Percentiles rank a stretch among this genome's conserved stretches.
Conservation (phyloP, 1,284 basidiomycete species). For the Cystobasidium pallidum region DNA sequence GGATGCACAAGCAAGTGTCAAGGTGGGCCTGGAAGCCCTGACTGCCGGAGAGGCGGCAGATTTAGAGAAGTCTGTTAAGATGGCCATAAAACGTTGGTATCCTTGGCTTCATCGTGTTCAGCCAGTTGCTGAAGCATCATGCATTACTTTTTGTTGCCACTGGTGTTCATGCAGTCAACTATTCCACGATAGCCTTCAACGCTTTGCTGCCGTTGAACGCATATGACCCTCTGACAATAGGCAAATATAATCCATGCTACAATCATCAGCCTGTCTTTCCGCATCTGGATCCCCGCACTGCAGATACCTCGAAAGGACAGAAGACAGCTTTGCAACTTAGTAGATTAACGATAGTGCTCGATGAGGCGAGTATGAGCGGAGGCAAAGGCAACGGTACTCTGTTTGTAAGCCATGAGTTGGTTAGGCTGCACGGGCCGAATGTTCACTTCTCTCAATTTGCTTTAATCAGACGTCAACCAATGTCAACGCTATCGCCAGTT, state of each 20-base stretch:
- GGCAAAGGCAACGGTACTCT: conserved; percentile 42
- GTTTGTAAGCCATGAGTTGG: conserved; percentile 43
- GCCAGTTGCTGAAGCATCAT: conserved; percentile 1
- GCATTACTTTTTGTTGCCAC: conserved; percentile 7
- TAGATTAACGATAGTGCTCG: conserved; percentile 54
- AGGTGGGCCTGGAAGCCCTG: conserved; percentile 23
- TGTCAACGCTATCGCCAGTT: conserved; percentile 36
- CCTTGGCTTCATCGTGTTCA: not conserved
- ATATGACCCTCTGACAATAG: conserved; percentile 24
- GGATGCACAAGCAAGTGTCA: not conserved
- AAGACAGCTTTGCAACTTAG: conserved; percentile 51
- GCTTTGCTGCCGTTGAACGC: conserved; percentile 28
- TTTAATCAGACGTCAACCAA: conserved; percentile 41
- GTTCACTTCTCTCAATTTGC: not conserved
- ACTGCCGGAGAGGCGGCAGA: conserved; percentile 8
- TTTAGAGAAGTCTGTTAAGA: conserved; percentile 30
- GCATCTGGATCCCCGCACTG: conserved; percentile 37
- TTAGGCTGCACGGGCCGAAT: too few species aligned
- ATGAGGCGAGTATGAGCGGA: conserved; percentile 51
- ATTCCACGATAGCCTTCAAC: conserved; percentile 45
- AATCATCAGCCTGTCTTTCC: conserved; percentile 44
- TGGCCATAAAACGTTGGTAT: conserved; percentile 41
- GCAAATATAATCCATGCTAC: conserved; percentile 33
- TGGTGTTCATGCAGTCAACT: conserved; percentile 35
- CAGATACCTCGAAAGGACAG: conserved; percentile 19